Base-by-base conservation (phyloP, 2,329 filamentous ascomycete species). In the Alternaria brassicicola region DNA sequence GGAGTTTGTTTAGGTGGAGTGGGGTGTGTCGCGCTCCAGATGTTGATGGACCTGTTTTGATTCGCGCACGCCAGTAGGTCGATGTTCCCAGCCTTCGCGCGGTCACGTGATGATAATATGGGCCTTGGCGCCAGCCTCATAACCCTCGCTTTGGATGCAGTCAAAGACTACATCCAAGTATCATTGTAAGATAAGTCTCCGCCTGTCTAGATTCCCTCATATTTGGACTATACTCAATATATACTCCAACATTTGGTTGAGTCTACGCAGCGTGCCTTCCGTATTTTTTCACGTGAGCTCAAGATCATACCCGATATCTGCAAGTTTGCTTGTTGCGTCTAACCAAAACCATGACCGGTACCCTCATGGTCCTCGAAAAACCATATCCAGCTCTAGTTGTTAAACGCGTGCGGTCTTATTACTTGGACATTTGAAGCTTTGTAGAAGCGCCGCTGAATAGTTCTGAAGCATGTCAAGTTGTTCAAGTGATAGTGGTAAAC, bases 11-110 rank as follows among this genome's bases (percentile, higher is more conserved):
- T 38, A 28, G 33, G 33, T 41, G 23, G 28, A 33, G 54, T 43
- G 46, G 45, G 61, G 42, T 57, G 46, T 23, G 19, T 33, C 50
- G 54, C 57, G 55, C 59, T 51, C 55, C 38, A 55, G 53, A 54
- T 43, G 55, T 45, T 47, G 52, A 26, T 30, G 56, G 35, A 61
- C 53, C 61, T 63, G 62, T 62, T 62, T 61, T 61, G 45, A 47
- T 51, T 41, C 53, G 54, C 51, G 47, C 47, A 52, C 28, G 23
- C 6, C 30, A 13, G 12, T 5, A 31, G 30, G 10, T 33, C 17
- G 28, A 47, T 47, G 43, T 23, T 47, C 21, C 28, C 43, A 1
- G 13, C 28, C 19, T 13, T 31, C 43, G 30, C 43, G 43, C 30
- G n/a, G 30, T 47, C 43, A 47, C 43, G 30, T 47, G 43, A 15